Evolutionary conservation across 306 rosid species (phyloP), one percentile per base, ranked within the genome.

Genomic region (Albizia julibrissin): DNA sequence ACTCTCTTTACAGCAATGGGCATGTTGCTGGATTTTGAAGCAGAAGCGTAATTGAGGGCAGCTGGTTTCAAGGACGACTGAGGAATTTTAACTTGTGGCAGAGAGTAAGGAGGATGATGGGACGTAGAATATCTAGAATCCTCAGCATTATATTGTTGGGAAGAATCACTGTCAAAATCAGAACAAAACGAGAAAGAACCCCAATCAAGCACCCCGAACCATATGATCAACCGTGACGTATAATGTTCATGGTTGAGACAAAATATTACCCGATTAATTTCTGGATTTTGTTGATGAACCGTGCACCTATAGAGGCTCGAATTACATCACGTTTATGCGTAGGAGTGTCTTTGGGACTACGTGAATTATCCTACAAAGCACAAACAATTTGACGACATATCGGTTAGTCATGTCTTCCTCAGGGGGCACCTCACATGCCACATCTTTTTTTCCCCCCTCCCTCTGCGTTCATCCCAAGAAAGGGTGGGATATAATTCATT

Each of bases 331-430:
- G 62, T 29, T 81, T 81, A 42, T 34, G 86, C 67, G 59, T 78
- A 33, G 82, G 26, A 42, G 70, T 47, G 59, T 86, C 88, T 47
- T 71, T 77, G 0, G 89, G 91, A 72, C 90, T 80, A 33, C 56
- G 87, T 18, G 84, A 46, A 64, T 86, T 82, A 59, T 91, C 97
- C 97, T 94, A 69, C 75, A 77, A 26, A 61, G 26, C 80, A 79
- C 72, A 80, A 22, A 80, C 73, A 72, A 46, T 68, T 24, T 56
- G 52, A 26, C 73, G 58, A 76, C 16, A 80, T 46, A 22, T 80
- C 81, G 82, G 70, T 44, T 0, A 80, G 56, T 76, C 24, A 49
- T 59, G 61, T 71, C 73, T 70, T 52, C 9, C 12, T 50, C 19
- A 2, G 3, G 54, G 19, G 61, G 72, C 27, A 81, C 40, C 85